Percentiles rank a stretch among this genome's conserved stretches.
These are phyloP conservation scores for Termitomyces bulborhizus DNA, from an alignment of 768 basidiomycete species.

Conservation along the genomic window DNA sequence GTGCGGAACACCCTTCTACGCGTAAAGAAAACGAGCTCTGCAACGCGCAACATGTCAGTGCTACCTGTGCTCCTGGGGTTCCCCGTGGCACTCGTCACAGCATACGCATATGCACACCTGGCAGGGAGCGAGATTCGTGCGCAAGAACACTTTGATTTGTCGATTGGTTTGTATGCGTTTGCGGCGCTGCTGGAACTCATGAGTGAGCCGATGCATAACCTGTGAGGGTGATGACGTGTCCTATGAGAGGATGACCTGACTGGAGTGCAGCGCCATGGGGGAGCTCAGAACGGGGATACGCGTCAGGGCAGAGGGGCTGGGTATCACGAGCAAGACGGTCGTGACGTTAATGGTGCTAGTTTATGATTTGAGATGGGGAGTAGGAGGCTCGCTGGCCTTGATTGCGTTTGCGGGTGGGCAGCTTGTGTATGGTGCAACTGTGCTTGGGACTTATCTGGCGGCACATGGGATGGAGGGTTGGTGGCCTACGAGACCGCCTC, in stretches of 20 bases:
- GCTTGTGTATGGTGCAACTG: constrained; percentile 55
- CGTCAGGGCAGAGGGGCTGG: constrained; percentile 82
- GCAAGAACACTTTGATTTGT: constrained; percentile 60
- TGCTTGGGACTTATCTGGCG: constrained; percentile 51
- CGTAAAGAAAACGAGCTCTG: constrained; percentile 21
- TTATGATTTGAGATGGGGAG: constrained; percentile 30
- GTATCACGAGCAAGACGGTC: constrained; percentile 68
- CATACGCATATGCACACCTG: constrained; percentile 45
- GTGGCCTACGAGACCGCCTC: constrained; percentile 23
- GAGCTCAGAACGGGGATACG: constrained; percentile 64
- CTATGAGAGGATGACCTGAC: constrained; percentile 6
- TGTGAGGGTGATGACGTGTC: constrained; percentile 29
- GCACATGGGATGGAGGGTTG: constrained; percentile 30
- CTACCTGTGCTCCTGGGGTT: constrained; percentile 67
- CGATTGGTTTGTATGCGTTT: constrained; percentile 64
- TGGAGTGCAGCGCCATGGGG: constrained; percentile 48
- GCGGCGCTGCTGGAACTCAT: constrained; percentile 74
- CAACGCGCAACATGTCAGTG: constrained; percentile 42
- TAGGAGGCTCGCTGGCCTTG: constrained; percentile 46
- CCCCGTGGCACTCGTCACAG: constrained; percentile 50
- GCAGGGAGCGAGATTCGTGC: constrained; percentile 47
- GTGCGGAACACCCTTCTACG: constrained; percentile 82
- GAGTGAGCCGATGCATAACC: constrained; percentile 79
- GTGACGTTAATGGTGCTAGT: constrained; percentile 65
- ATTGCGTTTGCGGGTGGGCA: constrained; percentile 88